Percentiles rank a stretch among this genome's conserved stretches.
Conservation (phyloP, 345 rosid species). For the Eutrema yunnanense region DNA sequence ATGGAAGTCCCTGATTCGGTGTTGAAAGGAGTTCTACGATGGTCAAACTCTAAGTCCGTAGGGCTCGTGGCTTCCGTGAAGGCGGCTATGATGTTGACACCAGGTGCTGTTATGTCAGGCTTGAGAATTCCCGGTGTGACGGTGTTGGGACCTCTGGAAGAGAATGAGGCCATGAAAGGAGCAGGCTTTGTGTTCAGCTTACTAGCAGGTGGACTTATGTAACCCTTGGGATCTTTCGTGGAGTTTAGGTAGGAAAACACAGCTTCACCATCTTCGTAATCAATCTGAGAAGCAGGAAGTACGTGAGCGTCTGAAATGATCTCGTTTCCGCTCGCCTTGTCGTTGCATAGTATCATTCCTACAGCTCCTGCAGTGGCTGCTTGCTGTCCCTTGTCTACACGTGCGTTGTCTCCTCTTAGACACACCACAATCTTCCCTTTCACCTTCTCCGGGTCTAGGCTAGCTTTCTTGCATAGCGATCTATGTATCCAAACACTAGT, state of each 20-base stretch:
- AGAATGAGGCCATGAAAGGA: constrained; percentile 57
- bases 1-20: constrained; percentile 48
- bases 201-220: constrained; percentile 31
- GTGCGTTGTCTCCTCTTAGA: constrained; percentile 36
- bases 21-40: constrained; percentile 37
- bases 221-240: constrained; percentile 41
- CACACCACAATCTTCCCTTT: constrained; percentile 66
- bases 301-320: constrained; percentile 50
- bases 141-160: constrained; percentile 58
- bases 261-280: constrained; percentile 41
- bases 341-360: constrained; percentile 75
- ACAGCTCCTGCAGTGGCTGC: constrained; percentile 50
- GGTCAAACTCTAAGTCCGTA: constrained; percentile 27
- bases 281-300: constrained; percentile 59
- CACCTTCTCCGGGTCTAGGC: constrained; percentile 50
- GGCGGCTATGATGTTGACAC: constrained; percentile 64
- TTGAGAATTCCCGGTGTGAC: constrained; percentile 61
- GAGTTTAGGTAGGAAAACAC: constrained; percentile 42
- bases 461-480: constrained; percentile 30
- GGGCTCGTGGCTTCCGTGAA: constrained; percentile 35
- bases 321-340: constrained; percentile 36
- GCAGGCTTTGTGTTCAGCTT: constrained; percentile 38
- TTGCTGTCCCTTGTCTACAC: constrained; percentile 47
- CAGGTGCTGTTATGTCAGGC: constrained; percentile 88
- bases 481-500: constrained; percentile 14